Conservation (phyloP, 2,329 filamentous ascomycete species). For the Aspergillus japonicus region DNA sequence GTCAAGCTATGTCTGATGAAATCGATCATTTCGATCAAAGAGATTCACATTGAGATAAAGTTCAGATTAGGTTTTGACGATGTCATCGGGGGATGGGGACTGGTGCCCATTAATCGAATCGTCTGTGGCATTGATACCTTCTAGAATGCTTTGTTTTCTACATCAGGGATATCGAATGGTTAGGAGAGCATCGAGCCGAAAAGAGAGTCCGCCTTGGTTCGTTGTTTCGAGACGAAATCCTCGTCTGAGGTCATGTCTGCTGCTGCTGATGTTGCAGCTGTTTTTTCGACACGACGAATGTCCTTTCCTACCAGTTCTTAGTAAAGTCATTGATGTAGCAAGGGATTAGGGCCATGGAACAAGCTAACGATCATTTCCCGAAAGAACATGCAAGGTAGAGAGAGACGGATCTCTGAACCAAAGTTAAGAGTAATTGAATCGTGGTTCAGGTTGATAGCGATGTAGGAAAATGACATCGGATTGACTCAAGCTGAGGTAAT, state of each 20-base stretch:
- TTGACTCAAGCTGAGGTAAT: constrained; percentile 4
- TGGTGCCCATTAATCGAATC: background rate
- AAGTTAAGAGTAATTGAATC: background rate
- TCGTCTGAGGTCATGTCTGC: background rate
- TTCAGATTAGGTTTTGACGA: constrained; percentile 3
- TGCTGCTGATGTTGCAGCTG: background rate
- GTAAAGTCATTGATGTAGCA: background rate
- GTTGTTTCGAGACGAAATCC: background rate
- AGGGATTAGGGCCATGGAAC: background rate
- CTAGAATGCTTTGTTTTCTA: background rate
- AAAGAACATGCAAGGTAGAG: background rate
- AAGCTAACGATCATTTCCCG: background rate
- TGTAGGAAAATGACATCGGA: background rate
- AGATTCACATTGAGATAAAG: background rate
- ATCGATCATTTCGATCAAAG: background rate
- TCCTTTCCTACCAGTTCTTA: background rate
- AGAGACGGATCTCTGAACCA: background rate
- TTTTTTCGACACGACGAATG: background rate
- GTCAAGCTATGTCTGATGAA: background rate
- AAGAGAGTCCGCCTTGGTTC: background rate
- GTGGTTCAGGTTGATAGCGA: background rate
- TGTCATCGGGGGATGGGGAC: background rate
- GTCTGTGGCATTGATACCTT: background rate
- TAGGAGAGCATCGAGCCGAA: background rate
- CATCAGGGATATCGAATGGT: background rate